Evolutionary conservation across 2,329 filamentous ascomycete genomes (phyloP).

Genomic region (Lecanicillium sp.): DNA sequence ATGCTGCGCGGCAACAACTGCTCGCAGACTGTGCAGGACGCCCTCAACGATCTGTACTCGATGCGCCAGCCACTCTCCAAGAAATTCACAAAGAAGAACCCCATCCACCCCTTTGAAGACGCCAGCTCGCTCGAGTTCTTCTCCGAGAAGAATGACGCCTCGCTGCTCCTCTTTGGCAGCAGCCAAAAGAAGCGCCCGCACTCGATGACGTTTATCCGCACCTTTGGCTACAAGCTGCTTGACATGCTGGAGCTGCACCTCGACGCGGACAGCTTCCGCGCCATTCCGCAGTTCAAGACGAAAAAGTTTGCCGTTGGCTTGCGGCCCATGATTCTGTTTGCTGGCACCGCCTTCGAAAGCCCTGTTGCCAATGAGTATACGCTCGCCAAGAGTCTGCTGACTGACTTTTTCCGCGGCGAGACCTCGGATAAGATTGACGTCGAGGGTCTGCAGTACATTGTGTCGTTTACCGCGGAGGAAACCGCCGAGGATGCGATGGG

Average conservation of each 20-base stretch:
- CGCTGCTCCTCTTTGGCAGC: slow-evolving; percentile 73
- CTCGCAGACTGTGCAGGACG: slow-evolving; percentile 74
- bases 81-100: slow-evolving; percentile 96
- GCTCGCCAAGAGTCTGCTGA: slow-evolving; percentile 75
- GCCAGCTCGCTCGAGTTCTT: slow-evolving; percentile 86
- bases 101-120: slow-evolving; percentile 90
- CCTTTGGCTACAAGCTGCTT: slow-evolving; percentile 78
- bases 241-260: slow-evolving; percentile 93
- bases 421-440: slow-evolving; percentile 79
- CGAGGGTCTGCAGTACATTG: slow-evolving; percentile 85
- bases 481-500: slow-evolving; percentile 28
- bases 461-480: slow-evolving; percentile 73
- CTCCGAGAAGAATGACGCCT: slow-evolving; percentile 90
- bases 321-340: slow-evolving; percentile 86
- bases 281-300: slow-evolving; percentile 66
- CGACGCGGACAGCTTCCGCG: slow-evolving; percentile 63
- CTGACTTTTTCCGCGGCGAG: slow-evolving; percentile 82
- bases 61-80: slow-evolving; percentile 78
- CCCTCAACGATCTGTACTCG: slow-evolving; percentile 74
- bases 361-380: slow-evolving; percentile 72
- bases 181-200: slow-evolving; percentile 95
- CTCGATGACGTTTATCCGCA: slow-evolving; percentile 71
- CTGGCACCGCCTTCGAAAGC: slow-evolving; percentile 79
- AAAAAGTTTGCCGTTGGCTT: slow-evolving; percentile 70
- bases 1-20: slow-evolving; percentile 83